phyloP scores from a whole-genome alignment of 1,284 basidiomycete genomes.

The Leccinum fallax region DNA sequence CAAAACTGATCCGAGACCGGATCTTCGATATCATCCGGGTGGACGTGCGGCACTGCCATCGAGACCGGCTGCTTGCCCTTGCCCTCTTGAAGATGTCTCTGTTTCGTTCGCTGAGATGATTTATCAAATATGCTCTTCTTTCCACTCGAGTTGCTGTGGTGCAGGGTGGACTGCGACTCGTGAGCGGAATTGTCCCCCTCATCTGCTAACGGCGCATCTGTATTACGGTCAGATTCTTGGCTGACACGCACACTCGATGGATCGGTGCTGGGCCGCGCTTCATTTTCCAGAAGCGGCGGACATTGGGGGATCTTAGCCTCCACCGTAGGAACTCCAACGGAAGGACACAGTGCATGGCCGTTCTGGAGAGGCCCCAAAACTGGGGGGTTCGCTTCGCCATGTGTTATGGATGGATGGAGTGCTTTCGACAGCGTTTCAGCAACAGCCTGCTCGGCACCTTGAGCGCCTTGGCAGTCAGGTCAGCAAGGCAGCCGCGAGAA shows the following conservation, averaged over 20 bases:
- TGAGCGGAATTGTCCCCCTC: slow-evolving; percentile 46
- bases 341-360: slow-evolving; percentile 57
- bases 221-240: slow-evolving; percentile 20
- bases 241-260: slow-evolving; percentile 23
- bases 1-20: slow-evolving; percentile 86
- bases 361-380: slow-evolving; percentile 38
- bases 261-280: slow-evolving; percentile 40
- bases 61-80: slow-evolving; percentile 61
- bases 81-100: slow-evolving; percentile 55
- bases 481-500: slow-evolving; percentile 2
- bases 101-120: slow-evolving; percentile 55
- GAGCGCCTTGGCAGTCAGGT: slow-evolving; percentile 40
- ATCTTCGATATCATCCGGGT: slow-evolving; percentile 83
- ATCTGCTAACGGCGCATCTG: slow-evolving; percentile 34
- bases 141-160: slow-evolving; percentile 49
- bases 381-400: slow-evolving; percentile 4
- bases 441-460: slow-evolving; percentile 44
- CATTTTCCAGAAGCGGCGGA: slow-evolving; percentile 35
- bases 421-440: slow-evolving; percentile 40
- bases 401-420: slow-evolving; percentile 36
- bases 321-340: slow-evolving; percentile 68
- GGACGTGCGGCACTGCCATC: slow-evolving; percentile 69
- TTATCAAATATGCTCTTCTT: slow-evolving; percentile 54
- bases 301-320: slow-evolving; percentile 68
- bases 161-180: slow-evolving; percentile 45